Evolutionary conservation across 768 basidiomycete genomes (phyloP).

Genomic region (Rhodotorula kratochvilovae): DNA sequence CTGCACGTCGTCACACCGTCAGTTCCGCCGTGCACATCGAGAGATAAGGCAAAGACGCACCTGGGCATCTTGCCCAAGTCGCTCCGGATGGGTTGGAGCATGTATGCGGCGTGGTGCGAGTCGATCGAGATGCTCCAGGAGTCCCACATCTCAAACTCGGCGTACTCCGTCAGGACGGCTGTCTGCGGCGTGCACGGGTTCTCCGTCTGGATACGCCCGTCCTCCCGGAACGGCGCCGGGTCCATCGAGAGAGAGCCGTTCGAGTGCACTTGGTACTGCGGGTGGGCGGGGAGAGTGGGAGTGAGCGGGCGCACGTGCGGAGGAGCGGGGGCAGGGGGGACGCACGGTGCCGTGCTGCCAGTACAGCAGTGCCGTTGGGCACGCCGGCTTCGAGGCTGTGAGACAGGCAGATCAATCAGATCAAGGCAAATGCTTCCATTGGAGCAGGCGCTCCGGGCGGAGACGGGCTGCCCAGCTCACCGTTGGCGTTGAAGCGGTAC

Average conservation of each 20-base stretch:
- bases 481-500: slow-evolving; percentile 84
- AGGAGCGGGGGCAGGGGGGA: too few relatives aligned
- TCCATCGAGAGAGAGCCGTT: slow-evolving; percentile 70
- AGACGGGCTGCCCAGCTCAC: slow-evolving; percentile 49
- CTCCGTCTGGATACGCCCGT: slow-evolving; percentile 92
- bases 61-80: slow-evolving; percentile 66
- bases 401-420: not conserved
- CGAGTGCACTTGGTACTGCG: slow-evolving; percentile 55
- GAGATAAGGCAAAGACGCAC: slow-evolving; percentile 8
- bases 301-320: not conserved
- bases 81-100: slow-evolving; percentile 70
- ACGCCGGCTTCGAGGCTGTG: slow-evolving; percentile 72
- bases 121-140: slow-evolving; percentile 73
- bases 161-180: slow-evolving; percentile 80
- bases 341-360: slow-evolving; percentile 76
- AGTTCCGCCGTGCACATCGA: not conserved
- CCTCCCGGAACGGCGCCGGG: slow-evolving; percentile 63
- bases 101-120: slow-evolving; percentile 51
- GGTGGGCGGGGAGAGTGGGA: not conserved
- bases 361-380: slow-evolving; percentile 79
- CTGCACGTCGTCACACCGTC: not conserved
- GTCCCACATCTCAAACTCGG: slow-evolving; percentile 63
- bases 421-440: not conserved
- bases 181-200: slow-evolving; percentile 84
- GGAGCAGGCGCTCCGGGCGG: too few relatives aligned